Evolutionary conservation across 2,329 filamentous ascomycete genomes (phyloP).

Genomic region (Phoma sp.): DNA sequence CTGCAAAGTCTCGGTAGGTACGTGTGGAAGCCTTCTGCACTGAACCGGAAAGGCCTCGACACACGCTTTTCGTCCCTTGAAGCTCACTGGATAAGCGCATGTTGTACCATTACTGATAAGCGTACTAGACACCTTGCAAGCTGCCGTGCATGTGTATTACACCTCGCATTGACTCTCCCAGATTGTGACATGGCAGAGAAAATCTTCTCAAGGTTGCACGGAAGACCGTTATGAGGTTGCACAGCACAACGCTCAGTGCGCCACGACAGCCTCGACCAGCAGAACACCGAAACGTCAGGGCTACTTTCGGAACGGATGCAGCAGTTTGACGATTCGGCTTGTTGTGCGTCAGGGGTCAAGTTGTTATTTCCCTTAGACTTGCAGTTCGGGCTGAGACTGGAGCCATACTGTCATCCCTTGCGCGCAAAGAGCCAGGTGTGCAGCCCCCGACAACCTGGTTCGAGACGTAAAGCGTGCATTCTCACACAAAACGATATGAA

Average conservation of each 20-base stretch:
- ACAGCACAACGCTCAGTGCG: conserved; percentile 17
- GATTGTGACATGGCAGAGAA: conserved; percentile 8
- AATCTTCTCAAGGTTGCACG: conserved; percentile 15
- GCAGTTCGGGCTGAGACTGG: conserved; percentile 15
- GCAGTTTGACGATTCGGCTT: conserved; percentile 17
- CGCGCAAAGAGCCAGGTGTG: conserved; percentile 22
- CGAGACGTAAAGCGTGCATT: conserved; percentile 24
- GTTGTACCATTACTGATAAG: conserved; percentile 14
- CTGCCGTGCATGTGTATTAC: conserved; percentile 16
- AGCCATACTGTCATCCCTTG: conserved; percentile 21
- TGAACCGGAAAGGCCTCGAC: not conserved
- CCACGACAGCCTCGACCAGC: conserved; percentile 19
- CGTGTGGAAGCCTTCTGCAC: not conserved
- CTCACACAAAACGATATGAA: conserved; percentile 23
- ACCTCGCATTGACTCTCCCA: conserved; percentile 7
- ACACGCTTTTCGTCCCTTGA: not conserved
- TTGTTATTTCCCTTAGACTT: conserved; percentile 11
- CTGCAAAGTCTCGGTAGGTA: not conserved
- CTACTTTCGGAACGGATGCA: conserved; percentile 26
- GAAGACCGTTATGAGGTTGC: conserved; percentile 20
- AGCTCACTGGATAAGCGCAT: conserved; percentile 5
- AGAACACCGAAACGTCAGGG: conserved; percentile 27
- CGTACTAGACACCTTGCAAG: conserved; percentile 8
- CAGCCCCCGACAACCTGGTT: conserved; percentile 31
- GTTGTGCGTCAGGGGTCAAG: conserved; percentile 7